Base-by-base conservation (phyloP, 1,139 yeast species). In the Taphrina communis region DNA sequence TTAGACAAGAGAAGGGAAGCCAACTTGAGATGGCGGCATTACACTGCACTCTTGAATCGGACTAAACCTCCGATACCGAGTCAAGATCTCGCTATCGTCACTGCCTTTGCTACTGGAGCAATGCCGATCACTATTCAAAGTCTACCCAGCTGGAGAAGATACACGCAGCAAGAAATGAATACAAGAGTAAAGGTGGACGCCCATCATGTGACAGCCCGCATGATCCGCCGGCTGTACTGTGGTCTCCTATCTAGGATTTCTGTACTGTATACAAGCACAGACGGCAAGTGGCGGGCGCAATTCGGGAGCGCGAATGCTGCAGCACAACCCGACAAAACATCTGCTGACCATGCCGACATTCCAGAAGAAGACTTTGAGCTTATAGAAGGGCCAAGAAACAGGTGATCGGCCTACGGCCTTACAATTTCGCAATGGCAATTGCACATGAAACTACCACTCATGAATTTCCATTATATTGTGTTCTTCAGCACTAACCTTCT, bases 21-120 rank as follows among this genome's bases (percentile, higher is more conserved):
- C 25, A 63, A 63, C 21, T 12, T 63, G 6, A 35, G 42, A 8
- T 63, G 67, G 67, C 61, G 61, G 21, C 67, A 63, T 55, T 41
- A 44, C 17, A 63, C 61, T 5, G 12, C 35, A 9, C 55, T 63
- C 9, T n/a, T 63, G 25, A 36, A n/a, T 7, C 21, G 48, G n/a
- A 63, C 61, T 9, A 36, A 12, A 11, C 61, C 55, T 11, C 67
- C 67, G 25, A 46, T 63, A 31, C 67, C 67, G 1, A 14, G 6
- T 12, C 39, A 44, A 11, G 52, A 63, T 21, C 46, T 31, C 8
- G 48, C 31, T 6, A 31, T 31, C 11, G 9, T 58, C 14, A 9
- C 35, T 6, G 25, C 21, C 31, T 2, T 44, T 31, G 62, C 62
- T 8, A 21, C 36, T 11, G 62, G 62, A 1, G 1, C 62, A 6